phyloP scores from a whole-genome alignment of 305 asterid species.

The Striga hermonthica region DNA sequence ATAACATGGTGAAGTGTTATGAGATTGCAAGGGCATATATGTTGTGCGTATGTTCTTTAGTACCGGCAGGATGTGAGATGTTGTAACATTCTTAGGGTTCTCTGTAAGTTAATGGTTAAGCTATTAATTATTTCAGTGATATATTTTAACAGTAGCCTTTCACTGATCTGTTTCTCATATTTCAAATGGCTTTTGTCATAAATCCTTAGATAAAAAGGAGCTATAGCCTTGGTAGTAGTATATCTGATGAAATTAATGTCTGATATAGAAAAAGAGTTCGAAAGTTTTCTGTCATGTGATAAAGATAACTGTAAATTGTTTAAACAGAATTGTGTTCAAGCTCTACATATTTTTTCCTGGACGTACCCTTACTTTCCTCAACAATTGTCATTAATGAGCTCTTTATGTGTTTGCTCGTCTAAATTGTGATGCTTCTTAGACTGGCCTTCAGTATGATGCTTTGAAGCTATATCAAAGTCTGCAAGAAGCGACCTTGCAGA shows the following conservation, averaged over 20 bases:
- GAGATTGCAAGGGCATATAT: too few relatives aligned
- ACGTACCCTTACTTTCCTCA: not conserved
- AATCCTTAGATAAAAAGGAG: not conserved
- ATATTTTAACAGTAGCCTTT: not conserved
- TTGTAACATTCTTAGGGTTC: too few relatives aligned
- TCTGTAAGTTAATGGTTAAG: not conserved
- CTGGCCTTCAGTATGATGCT: slow-evolving; percentile 1
- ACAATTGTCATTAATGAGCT: not conserved
- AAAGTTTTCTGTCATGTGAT: not conserved
- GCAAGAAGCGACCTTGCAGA: slow-evolving; percentile 3
- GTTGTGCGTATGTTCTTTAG: too few relatives aligned
- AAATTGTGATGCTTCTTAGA: not conserved
- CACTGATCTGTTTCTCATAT: not conserved
- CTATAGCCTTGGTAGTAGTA: not conserved
- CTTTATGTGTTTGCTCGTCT: not conserved
- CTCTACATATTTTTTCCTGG: not conserved
- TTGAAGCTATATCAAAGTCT: not conserved
- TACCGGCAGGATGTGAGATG: too few relatives aligned
- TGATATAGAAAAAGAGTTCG: not conserved
- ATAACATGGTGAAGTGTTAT: too few relatives aligned
- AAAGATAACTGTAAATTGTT: not conserved
- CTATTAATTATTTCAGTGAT: not conserved
- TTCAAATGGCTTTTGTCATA: not conserved
- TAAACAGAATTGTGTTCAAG: not conserved
- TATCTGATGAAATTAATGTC: too few relatives aligned